phyloP scores from a whole-genome alignment of 2,329 filamentous ascomycete genomes.

The Aspergillus ochraceus region DNA sequence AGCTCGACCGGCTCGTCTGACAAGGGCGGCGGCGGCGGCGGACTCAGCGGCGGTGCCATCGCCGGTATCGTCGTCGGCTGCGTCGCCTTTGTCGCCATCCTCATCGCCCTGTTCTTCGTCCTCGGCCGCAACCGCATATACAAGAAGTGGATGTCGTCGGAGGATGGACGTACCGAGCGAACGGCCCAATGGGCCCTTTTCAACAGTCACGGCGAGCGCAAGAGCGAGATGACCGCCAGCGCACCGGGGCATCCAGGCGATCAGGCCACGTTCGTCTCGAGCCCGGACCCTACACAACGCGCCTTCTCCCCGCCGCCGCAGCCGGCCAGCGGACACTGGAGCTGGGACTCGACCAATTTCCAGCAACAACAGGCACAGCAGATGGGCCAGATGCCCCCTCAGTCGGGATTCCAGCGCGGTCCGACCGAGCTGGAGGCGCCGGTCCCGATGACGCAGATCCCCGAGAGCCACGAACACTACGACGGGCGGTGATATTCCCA shows the following conservation, averaged over 20 bases:
- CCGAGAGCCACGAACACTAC: neutral
- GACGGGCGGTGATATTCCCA: neutral
- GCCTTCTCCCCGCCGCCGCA: neutral
- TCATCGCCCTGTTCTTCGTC: conserved; percentile 45
- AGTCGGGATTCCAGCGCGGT: neutral
- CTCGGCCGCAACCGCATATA: conserved; percentile 38
- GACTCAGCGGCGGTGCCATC: conserved; percentile 52
- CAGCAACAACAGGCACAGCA: neutral
- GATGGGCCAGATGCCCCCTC: neutral
- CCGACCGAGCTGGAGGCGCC: conserved; percentile 3
- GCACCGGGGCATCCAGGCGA: conserved; percentile 1
- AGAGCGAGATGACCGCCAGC: conserved; percentile 11
- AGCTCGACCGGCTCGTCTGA: conserved; percentile 13
- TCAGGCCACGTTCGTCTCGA: conserved; percentile 1
- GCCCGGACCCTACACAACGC: conserved; percentile 2
- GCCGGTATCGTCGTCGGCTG: conserved; percentile 60
- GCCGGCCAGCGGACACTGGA: neutral
- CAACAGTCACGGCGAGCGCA: conserved; percentile 13
- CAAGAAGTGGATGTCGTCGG: conserved; percentile 33
- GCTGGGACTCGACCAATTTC: conserved; percentile 2
- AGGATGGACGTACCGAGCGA: conserved; percentile 32
- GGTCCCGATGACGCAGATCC: neutral
- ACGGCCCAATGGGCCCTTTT: conserved; percentile 35
- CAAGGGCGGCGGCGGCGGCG: conserved; percentile 5
- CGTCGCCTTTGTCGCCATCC: conserved; percentile 47